Percentiles rank a stretch among this genome's conserved stretches.
Evolutionary conservation across 768 basidiomycete genomes (phyloP).

Genomic region (Hericium rajendrae): DNA sequence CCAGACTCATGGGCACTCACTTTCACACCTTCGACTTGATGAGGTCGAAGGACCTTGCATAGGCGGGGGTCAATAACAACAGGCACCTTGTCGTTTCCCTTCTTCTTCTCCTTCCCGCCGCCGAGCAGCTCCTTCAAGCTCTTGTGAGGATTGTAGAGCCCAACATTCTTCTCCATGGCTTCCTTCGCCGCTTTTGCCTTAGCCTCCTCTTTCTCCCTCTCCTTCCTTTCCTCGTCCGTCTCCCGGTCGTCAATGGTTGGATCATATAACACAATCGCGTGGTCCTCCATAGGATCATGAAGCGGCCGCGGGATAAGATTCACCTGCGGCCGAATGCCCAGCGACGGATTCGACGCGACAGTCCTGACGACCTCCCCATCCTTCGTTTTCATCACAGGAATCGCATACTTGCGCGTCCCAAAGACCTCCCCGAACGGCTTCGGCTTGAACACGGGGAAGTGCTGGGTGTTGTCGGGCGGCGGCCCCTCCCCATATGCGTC

Average conservation of each 20-base stretch:
- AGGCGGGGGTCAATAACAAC: slow-evolving; percentile 93
- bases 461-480: slow-evolving; percentile 42
- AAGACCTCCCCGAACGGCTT: slow-evolving; percentile 59
- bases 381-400: slow-evolving; percentile 72
- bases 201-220: slow-evolving; percentile 63
- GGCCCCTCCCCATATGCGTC: slow-evolving; percentile 57
- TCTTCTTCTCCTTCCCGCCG: slow-evolving; percentile 58
- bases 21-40: slow-evolving; percentile 98
- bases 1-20: slow-evolving; percentile 31
- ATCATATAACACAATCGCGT: slow-evolving; percentile 95
- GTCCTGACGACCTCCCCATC: slow-evolving; percentile 53
- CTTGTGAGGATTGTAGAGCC: slow-evolving; percentile 86
- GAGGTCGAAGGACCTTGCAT: slow-evolving; percentile 82
- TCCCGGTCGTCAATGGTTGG: slow-evolving; percentile 91
- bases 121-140: slow-evolving; percentile 74
- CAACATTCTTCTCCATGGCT: slow-evolving; percentile 58
- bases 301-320: slow-evolving; percentile 82
- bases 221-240: slow-evolving; percentile 76
- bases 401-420: slow-evolving; percentile 54
- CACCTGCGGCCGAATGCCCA: slow-evolving; percentile 77
- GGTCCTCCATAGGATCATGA: slow-evolving; percentile 97
- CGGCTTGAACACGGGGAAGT: slow-evolving; percentile 72
- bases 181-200: slow-evolving; percentile 55
- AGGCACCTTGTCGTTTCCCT: slow-evolving; percentile 68
- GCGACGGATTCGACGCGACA: slow-evolving; percentile 54